These are phyloP conservation scores for Aspergillus clavatus DNA, from an alignment of 2,329 filamentous ascomycete species.

Conservation along the genomic window DNA sequence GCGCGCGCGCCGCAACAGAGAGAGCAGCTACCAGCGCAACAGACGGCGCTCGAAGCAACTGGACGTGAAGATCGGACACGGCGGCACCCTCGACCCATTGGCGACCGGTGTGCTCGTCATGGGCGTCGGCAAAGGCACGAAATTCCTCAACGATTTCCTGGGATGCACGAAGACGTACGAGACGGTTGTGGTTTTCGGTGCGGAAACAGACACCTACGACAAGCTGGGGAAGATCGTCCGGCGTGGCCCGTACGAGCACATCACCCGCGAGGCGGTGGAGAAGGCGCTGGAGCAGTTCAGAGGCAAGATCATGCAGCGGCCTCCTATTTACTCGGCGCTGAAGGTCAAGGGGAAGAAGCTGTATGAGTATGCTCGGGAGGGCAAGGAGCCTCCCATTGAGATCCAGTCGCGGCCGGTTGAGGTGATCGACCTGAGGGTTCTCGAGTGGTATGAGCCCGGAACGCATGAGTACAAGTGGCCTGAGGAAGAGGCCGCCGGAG, in stretches of 20 bases:
- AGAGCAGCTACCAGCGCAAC: slow-evolving; percentile 56
- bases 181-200: slow-evolving; percentile 81
- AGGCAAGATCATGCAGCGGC: slow-evolving; percentile 82
- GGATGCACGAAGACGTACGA: slow-evolving; percentile 92
- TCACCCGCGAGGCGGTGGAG: slow-evolving; percentile 75
- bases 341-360: slow-evolving; percentile 90
- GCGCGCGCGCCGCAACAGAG: slow-evolving; percentile 50
- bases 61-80: slow-evolving; percentile 91
- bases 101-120: slow-evolving; percentile 90
- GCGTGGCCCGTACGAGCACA: slow-evolving; percentile 68
- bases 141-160: slow-evolving; percentile 71
- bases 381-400: slow-evolving; percentile 76
- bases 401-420: slow-evolving; percentile 77
- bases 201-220: slow-evolving; percentile 90
- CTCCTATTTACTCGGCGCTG: slow-evolving; percentile 86
- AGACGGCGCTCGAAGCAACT: slow-evolving; percentile 58
- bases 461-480: slow-evolving; percentile 77
- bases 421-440: slow-evolving; percentile 69
- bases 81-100: slow-evolving; percentile 88
- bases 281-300: slow-evolving; percentile 69
- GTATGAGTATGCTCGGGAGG: slow-evolving; percentile 92
- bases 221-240: slow-evolving; percentile 75
- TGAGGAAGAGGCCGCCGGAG: slow-evolving; percentile 66
- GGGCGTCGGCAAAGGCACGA: slow-evolving; percentile 83
- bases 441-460: slow-evolving; percentile 80